These are phyloP conservation scores for Hylodesmum podocarpum DNA, from an alignment of 306 rosid genomes.

Conservation along the genomic window DNA sequence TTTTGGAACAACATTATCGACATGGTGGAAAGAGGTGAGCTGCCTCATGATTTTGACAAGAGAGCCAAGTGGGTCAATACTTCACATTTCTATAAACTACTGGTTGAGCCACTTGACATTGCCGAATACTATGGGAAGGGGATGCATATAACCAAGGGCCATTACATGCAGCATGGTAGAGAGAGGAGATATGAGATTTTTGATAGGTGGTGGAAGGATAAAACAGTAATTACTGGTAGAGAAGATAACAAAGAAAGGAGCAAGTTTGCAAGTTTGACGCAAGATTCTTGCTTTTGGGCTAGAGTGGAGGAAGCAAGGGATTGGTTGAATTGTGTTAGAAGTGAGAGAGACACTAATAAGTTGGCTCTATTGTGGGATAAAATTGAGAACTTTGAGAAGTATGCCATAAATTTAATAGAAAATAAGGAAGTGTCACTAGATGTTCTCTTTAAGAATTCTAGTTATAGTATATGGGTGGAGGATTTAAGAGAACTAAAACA, in stretches of 20 bases:
- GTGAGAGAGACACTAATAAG: slow-evolving; percentile 47
- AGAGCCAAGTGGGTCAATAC: slow-evolving; percentile 61
- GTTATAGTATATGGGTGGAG: slow-evolving; percentile 60
- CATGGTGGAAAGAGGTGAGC: slow-evolving; percentile 58
- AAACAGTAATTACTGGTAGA: neutral
- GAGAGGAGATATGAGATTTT: slow-evolving; percentile 70
- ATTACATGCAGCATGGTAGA: slow-evolving; percentile 72
- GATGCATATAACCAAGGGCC: slow-evolving; percentile 56
- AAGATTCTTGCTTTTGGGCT: slow-evolving; percentile 96
- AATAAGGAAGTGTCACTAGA: slow-evolving; percentile 72
- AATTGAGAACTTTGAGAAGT: slow-evolving; percentile 53
- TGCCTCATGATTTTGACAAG: slow-evolving; percentile 62
- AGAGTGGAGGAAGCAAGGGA: slow-evolving; percentile 87
- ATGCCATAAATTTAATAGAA: slow-evolving; percentile 53
- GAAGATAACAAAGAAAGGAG: slow-evolving; percentile 48
- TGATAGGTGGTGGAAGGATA: slow-evolving; percentile 81
- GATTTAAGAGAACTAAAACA: slow-evolving; percentile 50
- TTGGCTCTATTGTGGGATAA: slow-evolving; percentile 42
- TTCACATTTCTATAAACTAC: slow-evolving; percentile 65
- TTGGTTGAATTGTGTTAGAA: slow-evolving; percentile 55
- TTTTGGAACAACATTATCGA: slow-evolving; percentile 66
- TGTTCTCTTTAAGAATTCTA: slow-evolving; percentile 70
- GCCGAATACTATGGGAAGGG: slow-evolving; percentile 67
- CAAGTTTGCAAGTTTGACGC: slow-evolving; percentile 73
- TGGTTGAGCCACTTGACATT: slow-evolving; percentile 88